These are phyloP conservation scores for Colletotrichum sp. DNA, from an alignment of 2,329 filamentous ascomycete species.

Conservation along the genomic window DNA sequence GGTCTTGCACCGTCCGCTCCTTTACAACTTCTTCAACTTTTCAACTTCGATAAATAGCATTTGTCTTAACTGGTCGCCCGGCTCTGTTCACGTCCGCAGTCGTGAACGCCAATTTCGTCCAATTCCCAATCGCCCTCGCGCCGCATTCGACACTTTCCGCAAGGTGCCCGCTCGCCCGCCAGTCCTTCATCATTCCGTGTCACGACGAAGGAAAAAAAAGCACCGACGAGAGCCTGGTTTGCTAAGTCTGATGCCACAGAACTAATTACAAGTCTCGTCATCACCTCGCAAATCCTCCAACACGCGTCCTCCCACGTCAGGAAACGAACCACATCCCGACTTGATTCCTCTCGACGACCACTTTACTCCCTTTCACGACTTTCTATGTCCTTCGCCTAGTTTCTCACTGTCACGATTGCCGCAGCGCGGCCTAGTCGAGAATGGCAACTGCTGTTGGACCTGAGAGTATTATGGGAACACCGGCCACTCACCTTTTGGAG, in stretches of 20 bases:
- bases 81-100: slow-evolving; percentile 7
- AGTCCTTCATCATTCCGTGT: neutral
- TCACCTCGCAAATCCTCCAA: neutral
- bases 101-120: slow-evolving; percentile 21
- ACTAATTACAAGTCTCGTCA: slow-evolving; percentile 7
- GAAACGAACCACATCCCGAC: slow-evolving; percentile 9
- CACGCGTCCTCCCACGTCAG: neutral
- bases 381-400: slow-evolving; percentile 47
- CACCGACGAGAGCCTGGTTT: neutral
- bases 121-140: slow-evolving; percentile 19
- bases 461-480: slow-evolving; percentile 36
- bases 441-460: slow-evolving; percentile 48
- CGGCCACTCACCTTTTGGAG: slow-evolving; percentile 15
- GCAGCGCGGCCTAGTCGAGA: slow-evolving; percentile 51
- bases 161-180: neutral
- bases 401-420: slow-evolving; percentile 49
- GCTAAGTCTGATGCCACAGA: slow-evolving; percentile 2
- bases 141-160: slow-evolving; percentile 1
- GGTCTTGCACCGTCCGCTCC: slow-evolving; percentile 47
- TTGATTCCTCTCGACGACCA: neutral
- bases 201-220: neutral
- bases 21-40: slow-evolving; percentile 24
- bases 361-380: slow-evolving; percentile 22
- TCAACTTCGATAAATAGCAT: slow-evolving; percentile 23
- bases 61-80: slow-evolving; percentile 27